These are phyloP conservation scores for Coleophoma crateriformis DNA, from an alignment of 2,329 filamentous ascomycete species.

Conservation along the genomic window DNA sequence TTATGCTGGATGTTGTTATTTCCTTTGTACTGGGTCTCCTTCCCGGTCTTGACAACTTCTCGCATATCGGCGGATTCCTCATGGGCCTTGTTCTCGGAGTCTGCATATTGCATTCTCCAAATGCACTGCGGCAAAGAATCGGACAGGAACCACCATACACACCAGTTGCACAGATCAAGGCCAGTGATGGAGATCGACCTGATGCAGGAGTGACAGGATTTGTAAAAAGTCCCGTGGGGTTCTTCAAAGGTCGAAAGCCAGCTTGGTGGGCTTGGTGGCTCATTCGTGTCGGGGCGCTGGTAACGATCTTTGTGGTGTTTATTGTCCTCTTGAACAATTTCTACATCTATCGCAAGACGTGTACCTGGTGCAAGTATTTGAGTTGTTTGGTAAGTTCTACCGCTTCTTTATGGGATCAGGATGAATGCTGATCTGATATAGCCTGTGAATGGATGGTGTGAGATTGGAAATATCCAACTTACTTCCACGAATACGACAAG, in stretches of 20 bases:
- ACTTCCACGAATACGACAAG: constrained; percentile 10
- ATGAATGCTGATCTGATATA: constrained; percentile 56
- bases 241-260: constrained; percentile 88
- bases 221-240: constrained; percentile 60
- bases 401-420: constrained; percentile 9
- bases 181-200: constrained; percentile 19
- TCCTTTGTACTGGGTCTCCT: constrained; percentile 89
- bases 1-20: constrained; percentile 78
- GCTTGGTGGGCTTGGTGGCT: constrained; percentile 99
- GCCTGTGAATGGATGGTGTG: constrained; percentile 65
- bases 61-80: constrained; percentile 91
- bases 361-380: constrained; percentile 91
- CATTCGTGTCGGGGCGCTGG: constrained; percentile 69
- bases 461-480: constrained; percentile 28
- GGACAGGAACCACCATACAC: constrained; percentile 68
- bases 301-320: constrained; percentile 79
- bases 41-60: constrained; percentile 93
- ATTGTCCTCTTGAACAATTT: constrained; percentile 88
- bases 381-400: constrained; percentile 75
- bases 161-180: constrained; percentile 50
- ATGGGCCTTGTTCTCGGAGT: constrained; percentile 87
- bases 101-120: constrained; percentile 83
- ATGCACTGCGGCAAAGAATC: constrained; percentile 68
- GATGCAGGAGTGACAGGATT: constrained; percentile 33
- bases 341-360: constrained; percentile 71